Evolutionary conservation across 768 basidiomycete species (phyloP), one percentile per base, ranked within the genome.

Genomic region (Lepiota venenata): DNA sequence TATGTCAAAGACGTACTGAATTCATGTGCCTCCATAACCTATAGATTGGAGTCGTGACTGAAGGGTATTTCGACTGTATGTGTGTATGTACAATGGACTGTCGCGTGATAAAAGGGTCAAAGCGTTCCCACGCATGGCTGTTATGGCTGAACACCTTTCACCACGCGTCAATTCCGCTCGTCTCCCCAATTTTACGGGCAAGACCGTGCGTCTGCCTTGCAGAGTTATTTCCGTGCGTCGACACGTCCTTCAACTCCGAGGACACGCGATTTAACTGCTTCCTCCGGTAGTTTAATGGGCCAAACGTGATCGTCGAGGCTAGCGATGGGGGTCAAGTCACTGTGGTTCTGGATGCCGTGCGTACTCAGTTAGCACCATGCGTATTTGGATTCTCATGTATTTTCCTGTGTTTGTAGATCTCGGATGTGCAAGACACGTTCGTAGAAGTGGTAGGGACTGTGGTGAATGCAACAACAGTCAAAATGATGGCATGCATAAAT

Each of bases 381-480:
- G 12, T 22, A 35, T 5, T 15, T 53, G 37, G 16, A 20, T 7
- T 25, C 14, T 11, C 16, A 15, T 50, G 16, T n/a, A n/a, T 29
- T 41, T n/a, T 41, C 16, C 44, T 15, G 39, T 47, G 47, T 27
- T 25, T 52, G 40, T 49, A 81, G 77, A 75, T 73, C 54, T 64
- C 73, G 21, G 67, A 74, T 43, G 69, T 85, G 48, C 68, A 69
- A 1, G 82, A 81, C 48, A 69, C 78, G 2, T 89, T 71, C 57
- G 71, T 87, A 43, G 90, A 92, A 65, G 70, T 91, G 49, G 76
- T 91, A 25, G 89, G 88, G 5, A 76, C 65, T 4, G 88, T 83
- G 18, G 52, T 74, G 20, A 74, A 82, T 56, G 71, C 81, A 21
- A 73, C 80, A 14, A 80, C 77, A 2, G 68, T 92, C 60, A 82